These are phyloP conservation scores for Auxenochlorella pyrenoidosa DNA, from an alignment of 139 green algal species.

Conservation along the genomic window DNA sequence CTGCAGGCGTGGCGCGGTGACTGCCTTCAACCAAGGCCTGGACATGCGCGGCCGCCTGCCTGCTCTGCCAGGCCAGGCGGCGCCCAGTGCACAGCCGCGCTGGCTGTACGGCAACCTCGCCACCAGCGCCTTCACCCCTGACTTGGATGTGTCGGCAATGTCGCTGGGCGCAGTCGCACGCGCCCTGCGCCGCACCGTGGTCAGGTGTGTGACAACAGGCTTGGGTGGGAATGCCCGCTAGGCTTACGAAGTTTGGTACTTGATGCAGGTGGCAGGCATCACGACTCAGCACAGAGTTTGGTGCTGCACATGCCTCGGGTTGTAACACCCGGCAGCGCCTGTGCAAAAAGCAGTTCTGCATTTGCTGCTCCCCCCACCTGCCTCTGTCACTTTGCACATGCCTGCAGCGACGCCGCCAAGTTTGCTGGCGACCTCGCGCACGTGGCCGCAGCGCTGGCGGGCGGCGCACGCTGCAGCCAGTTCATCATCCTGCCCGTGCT, in stretches of 20 bases:
- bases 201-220: neutral
- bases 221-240: no score
- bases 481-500: neutral
- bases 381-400: neutral
- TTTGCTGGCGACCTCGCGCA: neutral
- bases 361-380: neutral
- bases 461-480: neutral
- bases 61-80: neutral
- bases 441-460: neutral
- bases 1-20: neutral
- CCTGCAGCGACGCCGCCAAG: neutral
- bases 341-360: no score
- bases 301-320: neutral
- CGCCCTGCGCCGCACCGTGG: neutral
- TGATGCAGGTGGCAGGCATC: neutral
- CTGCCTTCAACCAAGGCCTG: neutral
- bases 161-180: neutral
- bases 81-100: neutral
- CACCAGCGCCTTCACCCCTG: neutral
- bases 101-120: slow-evolving; percentile 23
- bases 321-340: no score
- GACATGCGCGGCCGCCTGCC: slow-evolving; percentile 6
- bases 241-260: no score
- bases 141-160: neutral
- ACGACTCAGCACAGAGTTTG: neutral